Base-by-base conservation (phyloP, 192 early-diverging fungal genomes). In the Ambispora gerdemannii region DNA sequence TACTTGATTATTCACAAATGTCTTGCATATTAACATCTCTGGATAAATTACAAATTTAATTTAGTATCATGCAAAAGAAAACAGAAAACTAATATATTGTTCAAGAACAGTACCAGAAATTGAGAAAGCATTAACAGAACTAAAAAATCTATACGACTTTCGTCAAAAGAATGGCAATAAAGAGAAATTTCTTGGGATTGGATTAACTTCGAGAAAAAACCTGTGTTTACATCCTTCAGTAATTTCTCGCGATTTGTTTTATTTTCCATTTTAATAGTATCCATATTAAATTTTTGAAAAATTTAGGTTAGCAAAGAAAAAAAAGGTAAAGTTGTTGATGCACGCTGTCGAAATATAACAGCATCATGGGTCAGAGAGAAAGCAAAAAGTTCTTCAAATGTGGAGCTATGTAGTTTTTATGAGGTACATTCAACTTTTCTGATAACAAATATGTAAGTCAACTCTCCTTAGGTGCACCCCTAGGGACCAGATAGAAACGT, bases 101-200 rank as follows among this genome's bases (percentile, higher is more conserved):
- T 99, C 98, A 35, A 94, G 98, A 75, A 99, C 98, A 3, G 96
- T 99, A 20, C 98, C 98, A 8, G 98, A 99, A 73, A 98, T 99
- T 67, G 98, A 99, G 78, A 99, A 99, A 79, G 95, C 96, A 2
- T 78, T 99, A 52, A 92, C 92, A 4, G 98, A 99, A 84, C 84
- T 99, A 67, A 90, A 95, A 74, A 85, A 94, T 24, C 72, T 99
- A 74, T 91, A 96, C 71, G 90, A 82, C 35, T 99, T 94, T 77
- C 80, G 98, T 19, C 81, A 76, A 74, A 74, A 76, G 49, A 77
- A 88, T 30, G 92, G 91, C 1, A 73, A 85, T 2, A 77, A 88
- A 22, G 93, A 95, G 50, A 75, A 85, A 27, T 97, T 97, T 81
- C 78, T 99, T 28, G 96, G 91, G 3, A 77, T 99, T 3, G 98